Evolutionary conservation across 2,329 filamentous ascomycete genomes (phyloP).

Genomic region (Byssochlamys sp.): DNA sequence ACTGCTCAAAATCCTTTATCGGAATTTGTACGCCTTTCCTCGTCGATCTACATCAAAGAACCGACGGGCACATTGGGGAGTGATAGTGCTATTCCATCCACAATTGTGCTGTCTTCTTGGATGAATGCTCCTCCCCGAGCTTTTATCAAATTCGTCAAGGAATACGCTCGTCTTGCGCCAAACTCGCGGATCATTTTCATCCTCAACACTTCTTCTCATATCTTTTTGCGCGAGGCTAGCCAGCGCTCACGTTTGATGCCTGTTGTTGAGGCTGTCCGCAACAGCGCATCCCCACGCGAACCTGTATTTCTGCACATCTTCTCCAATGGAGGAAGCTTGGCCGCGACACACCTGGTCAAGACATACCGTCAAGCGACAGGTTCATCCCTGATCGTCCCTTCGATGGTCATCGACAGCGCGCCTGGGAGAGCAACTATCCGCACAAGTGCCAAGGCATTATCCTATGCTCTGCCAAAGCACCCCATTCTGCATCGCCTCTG

Average conservation of each 20-base stretch:
- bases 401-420: constrained; percentile 38
- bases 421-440: constrained; percentile 29
- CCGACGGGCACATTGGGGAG: constrained; percentile 8
- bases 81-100: constrained; percentile 13
- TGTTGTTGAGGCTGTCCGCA: constrained; percentile 25
- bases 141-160: constrained; percentile 39
- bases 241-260: constrained; percentile 23
- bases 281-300: constrained; percentile 13
- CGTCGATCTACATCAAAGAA: constrained; percentile 32
- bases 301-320: constrained; percentile 39
- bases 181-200: constrained; percentile 36
- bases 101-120: constrained; percentile 41
- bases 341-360: constrained; percentile 28
- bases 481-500: constrained; percentile 21
- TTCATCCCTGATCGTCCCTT: constrained; percentile 28
- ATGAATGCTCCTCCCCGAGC: constrained; percentile 38
- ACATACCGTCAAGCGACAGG: constrained; percentile 28
- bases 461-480: constrained; percentile 24
- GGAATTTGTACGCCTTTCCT: constrained; percentile 27
- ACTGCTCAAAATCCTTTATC: constrained; percentile 9
- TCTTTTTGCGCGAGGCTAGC: constrained; percentile 18
- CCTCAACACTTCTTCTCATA: constrained; percentile 24
- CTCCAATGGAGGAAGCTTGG: constrained; percentile 41
- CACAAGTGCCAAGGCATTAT: constrained; percentile 23
- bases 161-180: constrained; percentile 37